Evolutionary conservation across 192 early-diverging fungal genomes (phyloP), one percentile per base, ranked within the genome.

Genomic region (Coemansia sp.): DNA sequence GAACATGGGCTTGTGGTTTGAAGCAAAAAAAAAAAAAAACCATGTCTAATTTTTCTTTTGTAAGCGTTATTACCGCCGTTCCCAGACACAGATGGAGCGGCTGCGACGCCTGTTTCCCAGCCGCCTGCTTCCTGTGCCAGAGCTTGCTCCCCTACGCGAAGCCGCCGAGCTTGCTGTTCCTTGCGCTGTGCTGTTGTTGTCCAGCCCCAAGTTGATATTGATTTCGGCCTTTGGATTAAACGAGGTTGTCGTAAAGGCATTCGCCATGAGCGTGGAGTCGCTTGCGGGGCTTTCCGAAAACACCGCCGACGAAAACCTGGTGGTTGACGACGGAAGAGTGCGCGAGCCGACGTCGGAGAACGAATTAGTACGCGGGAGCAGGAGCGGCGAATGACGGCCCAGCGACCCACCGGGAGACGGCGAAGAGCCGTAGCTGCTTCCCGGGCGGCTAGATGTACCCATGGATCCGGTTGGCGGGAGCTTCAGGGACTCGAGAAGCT

Each of bases 401-500:
- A 74, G 44, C 5, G 77, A 78, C 6, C 76, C 72, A 15, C 68
- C 51, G 9, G 56, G 34, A 0, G 24, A 46, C 16, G 67, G 26
- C 21, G 44, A 57, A 23, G 63, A 35, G 4, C 55, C 34, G 36
- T 16, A 38, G 53, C 48, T 46, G n/a, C 71, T 59, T 5, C 71
- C 66, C 6, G 67, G 67, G 41, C 70, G 57, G n/a, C 41, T 56
- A n/a, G 21, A 26, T 20, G 9, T 24, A 0, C 49, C 23, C 23
- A 23, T 8, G 7, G 23, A 39, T 34, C 41, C 36, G 10, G 35
- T n/a, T 36, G 53, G 15, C n/a, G 79, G 80, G 33, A 83, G 69
- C 43, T 77, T 77, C 11, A 83, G 68, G 35, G 80, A 76, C 60
- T 83, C 75, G 24, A 83, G 60, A 20, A 83, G 72, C 48, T 83